Evolutionary conservation across 2,329 filamentous ascomycete species (phyloP).

Genomic region (Fusarium sp.): DNA sequence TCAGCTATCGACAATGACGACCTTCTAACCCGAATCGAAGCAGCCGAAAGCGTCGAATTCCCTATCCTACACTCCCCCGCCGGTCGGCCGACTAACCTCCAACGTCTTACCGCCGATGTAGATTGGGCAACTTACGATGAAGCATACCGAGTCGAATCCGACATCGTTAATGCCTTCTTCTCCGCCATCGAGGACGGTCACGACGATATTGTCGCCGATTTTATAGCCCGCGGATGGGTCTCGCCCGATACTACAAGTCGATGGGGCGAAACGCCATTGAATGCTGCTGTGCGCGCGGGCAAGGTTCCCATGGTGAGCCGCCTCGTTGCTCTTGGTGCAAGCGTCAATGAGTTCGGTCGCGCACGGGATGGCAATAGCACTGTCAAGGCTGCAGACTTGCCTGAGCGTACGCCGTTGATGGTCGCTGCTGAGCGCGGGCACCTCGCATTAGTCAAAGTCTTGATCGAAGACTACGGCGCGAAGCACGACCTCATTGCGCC

Average conservation of each 20-base stretch:
- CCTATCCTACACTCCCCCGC: constrained; percentile 32
- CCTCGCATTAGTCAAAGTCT: constrained; percentile 52
- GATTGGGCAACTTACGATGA: constrained; percentile 3
- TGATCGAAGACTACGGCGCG: constrained; percentile 53
- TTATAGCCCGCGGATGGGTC: constrained; percentile 49
- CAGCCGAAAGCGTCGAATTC: constrained; percentile 21
- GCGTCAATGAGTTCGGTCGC: constrained; percentile 44
- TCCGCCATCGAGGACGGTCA: constrained; percentile 40
- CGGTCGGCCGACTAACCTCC: not conserved
- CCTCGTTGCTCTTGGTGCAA: constrained; percentile 50
- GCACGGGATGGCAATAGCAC: not conserved
- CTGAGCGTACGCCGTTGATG: constrained; percentile 56
- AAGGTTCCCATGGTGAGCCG: constrained; percentile 47
- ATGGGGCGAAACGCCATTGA: constrained; percentile 48
- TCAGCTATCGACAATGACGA: constrained; percentile 26
- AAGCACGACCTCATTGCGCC: constrained; percentile 56
- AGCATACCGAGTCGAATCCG: constrained; percentile 27
- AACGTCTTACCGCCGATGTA: not conserved
- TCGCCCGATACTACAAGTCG: constrained; percentile 49
- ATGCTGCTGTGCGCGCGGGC: constrained; percentile 48
- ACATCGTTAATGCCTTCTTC: constrained; percentile 47
- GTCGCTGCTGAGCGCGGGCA: constrained; percentile 54
- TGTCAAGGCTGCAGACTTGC: constrained; percentile 22
- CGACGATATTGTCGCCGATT: constrained; percentile 43
- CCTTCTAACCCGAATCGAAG: constrained; percentile 36